Percentiles rank a stretch among this genome's conserved stretches.
Conservation (phyloP, 179 eudicot genomes). For the Sideroxylon spinosum region DNA sequence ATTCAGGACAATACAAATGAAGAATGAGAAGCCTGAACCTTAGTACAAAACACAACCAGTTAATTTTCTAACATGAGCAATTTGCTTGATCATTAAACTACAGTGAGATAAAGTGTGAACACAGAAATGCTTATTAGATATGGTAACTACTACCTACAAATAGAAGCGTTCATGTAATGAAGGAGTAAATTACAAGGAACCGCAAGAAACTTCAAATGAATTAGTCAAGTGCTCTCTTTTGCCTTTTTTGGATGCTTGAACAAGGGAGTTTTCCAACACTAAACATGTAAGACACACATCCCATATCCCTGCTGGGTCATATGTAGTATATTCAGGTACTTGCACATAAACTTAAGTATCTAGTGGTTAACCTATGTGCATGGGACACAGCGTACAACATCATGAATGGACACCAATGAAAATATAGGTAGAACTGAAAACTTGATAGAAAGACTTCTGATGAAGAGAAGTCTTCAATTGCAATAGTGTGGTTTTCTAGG, state of each 20-base stretch:
- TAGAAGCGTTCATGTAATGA: neutral
- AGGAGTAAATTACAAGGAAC: neutral
- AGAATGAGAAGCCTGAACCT: neutral
- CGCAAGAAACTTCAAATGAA: neutral
- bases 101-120: neutral
- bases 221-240: neutral
- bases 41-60: neutral
- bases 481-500: conserved; percentile 1
- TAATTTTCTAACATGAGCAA: neutral
- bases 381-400: neutral
- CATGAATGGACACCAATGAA: neutral
- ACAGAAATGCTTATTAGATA: neutral
- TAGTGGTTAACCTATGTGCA: neutral
- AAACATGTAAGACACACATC: neutral
- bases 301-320: neutral
- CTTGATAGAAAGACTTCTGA: neutral
- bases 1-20: neutral
- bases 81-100: neutral
- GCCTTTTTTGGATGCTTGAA: neutral
- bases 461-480: neutral
- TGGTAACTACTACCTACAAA: neutral
- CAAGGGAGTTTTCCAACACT: neutral
- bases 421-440: neutral
- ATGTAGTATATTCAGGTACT: neutral
- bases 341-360: neutral